A percentile compares a stretch with the other conserved stretches of the same genome.
phyloP scores from a whole-genome alignment of 2,329 filamentous ascomycete genomes.

The Thielaviopsis punctulata region DNA sequence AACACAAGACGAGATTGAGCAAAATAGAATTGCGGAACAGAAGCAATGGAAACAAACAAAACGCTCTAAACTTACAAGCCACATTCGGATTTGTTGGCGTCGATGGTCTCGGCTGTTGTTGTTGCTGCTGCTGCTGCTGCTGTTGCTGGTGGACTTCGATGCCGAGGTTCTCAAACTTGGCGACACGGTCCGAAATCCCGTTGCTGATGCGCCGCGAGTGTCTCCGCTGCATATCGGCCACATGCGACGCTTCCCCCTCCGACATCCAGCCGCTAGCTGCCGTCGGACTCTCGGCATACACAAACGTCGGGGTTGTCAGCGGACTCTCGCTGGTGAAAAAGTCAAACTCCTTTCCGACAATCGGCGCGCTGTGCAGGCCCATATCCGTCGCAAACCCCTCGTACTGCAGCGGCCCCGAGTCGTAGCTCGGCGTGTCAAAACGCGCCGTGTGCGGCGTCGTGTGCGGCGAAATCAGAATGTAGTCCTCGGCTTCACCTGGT shows the following conservation, averaged over 20 bases:
- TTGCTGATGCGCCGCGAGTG: conserved; percentile 35
- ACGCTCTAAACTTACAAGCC: conserved; percentile 40
- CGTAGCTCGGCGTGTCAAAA: conserved; percentile 32
- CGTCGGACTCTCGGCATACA: conserved; percentile 29
- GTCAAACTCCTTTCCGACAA: conserved; percentile 30
- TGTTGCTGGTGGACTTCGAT: conserved; percentile 2
- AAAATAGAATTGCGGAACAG: neutral
- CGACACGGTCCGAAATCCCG: conserved; percentile 41
- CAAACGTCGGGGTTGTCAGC: conserved; percentile 32
- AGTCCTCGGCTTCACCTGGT: conserved; percentile 28
- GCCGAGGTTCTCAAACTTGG: conserved; percentile 37
- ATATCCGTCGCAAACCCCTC: conserved; percentile 23
- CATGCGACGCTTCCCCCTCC: conserved; percentile 29
- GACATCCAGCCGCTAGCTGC: conserved; percentile 29
- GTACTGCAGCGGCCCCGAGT: conserved; percentile 28
- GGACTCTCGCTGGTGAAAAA: conserved; percentile 29
- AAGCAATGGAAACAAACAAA: no score
- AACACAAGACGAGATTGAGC: neutral
- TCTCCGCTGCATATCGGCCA: conserved; percentile 17
- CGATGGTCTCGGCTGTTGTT: conserved; percentile 2
- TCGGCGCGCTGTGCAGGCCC: conserved; percentile 7
- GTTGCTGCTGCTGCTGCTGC: neutral
- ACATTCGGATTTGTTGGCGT: conserved; percentile 28
- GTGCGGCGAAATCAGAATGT: conserved; percentile 35
- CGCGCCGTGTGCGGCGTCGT: conserved; percentile 35